Percentiles rank a stretch among this genome's conserved stretches.
phyloP scores from a whole-genome alignment of 2,329 filamentous ascomycete species.

The Cucurbitaria berberidis region DNA sequence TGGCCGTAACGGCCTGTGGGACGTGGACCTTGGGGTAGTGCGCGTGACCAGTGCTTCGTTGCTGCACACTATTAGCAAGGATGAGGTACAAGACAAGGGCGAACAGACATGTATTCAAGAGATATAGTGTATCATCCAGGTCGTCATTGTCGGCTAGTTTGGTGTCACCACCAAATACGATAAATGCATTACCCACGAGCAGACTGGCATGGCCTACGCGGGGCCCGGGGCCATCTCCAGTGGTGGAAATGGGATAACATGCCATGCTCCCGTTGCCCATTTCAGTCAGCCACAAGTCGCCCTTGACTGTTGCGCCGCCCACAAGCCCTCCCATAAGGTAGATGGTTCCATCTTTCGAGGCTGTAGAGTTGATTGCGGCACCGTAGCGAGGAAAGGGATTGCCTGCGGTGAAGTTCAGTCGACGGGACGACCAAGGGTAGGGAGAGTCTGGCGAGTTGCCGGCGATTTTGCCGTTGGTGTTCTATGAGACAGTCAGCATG shows the following conservation, averaged over 20 bases:
- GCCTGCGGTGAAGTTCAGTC: slow-evolving; percentile 83
- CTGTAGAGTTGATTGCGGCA: slow-evolving; percentile 88
- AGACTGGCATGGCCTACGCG: slow-evolving; percentile 93
- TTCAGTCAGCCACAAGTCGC: slow-evolving; percentile 97
- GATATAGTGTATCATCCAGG: slow-evolving; percentile 92
- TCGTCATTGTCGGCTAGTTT: slow-evolving; percentile 93
- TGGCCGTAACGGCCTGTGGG: slow-evolving; percentile 94
- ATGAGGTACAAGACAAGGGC: not conserved
- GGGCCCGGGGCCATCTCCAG: slow-evolving; percentile 91
- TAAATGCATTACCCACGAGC: slow-evolving; percentile 96
- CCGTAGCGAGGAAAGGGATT: slow-evolving; percentile 97
- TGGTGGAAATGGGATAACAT: slow-evolving; percentile 90
- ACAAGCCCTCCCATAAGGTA: slow-evolving; percentile 98
- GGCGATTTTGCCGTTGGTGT: slow-evolving; percentile 41
- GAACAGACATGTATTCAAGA: slow-evolving; percentile 91
- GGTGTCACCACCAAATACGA: slow-evolving; percentile 97
- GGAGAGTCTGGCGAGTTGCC: slow-evolving; percentile 71
- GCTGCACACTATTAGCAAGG: slow-evolving; percentile 62
- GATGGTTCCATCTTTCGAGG: slow-evolving; percentile 95
- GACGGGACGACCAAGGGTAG: slow-evolving; percentile 94
- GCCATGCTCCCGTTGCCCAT: slow-evolving; percentile 80
- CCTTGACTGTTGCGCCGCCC: slow-evolving; percentile 93
- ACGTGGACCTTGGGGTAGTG: slow-evolving; percentile 82
- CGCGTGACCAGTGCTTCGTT: slow-evolving; percentile 96
- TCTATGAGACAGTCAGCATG: slow-evolving; percentile 29